A percentile compares a stretch with the other conserved stretches of the same genome.
phyloP scores from a whole-genome alignment of 495 filamentous ascomycete species.

The Aspergillus sclerotiicarbonarius region DNA sequence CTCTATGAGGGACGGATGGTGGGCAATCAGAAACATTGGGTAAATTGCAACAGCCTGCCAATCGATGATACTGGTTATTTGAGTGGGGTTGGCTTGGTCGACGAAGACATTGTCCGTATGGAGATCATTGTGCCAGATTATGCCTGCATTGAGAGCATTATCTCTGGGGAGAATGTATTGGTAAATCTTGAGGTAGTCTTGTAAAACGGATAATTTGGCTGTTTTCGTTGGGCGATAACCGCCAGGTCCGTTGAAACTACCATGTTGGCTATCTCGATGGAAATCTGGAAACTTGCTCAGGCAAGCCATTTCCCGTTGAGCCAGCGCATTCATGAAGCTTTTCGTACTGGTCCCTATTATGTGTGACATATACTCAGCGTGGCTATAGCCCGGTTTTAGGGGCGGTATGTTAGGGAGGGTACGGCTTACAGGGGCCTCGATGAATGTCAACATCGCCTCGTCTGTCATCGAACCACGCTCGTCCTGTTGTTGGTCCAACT shows the following conservation, averaged over 20 bases:
- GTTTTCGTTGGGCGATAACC: conserved; percentile 7
- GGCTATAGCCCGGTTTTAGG: too few species aligned
- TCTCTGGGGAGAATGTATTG: conserved; percentile 9
- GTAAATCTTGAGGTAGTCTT: conserved; percentile 13
- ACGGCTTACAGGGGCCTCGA: conserved; percentile 12
- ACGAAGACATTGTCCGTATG: conserved; percentile 19
- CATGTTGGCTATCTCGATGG: conserved; percentile 7
- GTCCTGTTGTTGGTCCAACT: conserved; percentile 11
- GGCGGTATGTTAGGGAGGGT: too few species aligned
- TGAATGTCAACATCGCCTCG: conserved; percentile 9
- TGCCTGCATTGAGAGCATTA: conserved; percentile 6
- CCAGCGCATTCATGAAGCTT: background rate
- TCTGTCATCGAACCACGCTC: conserved; percentile 13
- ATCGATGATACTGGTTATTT: conserved; percentile 19
- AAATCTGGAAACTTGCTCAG: conserved; percentile 4
- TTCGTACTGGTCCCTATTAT: conserved; percentile 1
- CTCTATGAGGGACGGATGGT: conserved; percentile 14
- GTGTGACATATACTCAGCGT: background rate
- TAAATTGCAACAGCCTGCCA: conserved; percentile 16
- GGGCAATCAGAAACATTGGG: conserved; percentile 15
- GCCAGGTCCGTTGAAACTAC: conserved; percentile 9
- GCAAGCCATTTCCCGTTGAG: background rate
- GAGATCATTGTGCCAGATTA: conserved; percentile 22
- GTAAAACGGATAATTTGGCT: conserved; percentile 13
- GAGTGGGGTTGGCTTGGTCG: conserved; percentile 4